phyloP scores from a whole-genome alignment of 192 early-diverging fungal genomes.

The Coemansia sp. region DNA sequence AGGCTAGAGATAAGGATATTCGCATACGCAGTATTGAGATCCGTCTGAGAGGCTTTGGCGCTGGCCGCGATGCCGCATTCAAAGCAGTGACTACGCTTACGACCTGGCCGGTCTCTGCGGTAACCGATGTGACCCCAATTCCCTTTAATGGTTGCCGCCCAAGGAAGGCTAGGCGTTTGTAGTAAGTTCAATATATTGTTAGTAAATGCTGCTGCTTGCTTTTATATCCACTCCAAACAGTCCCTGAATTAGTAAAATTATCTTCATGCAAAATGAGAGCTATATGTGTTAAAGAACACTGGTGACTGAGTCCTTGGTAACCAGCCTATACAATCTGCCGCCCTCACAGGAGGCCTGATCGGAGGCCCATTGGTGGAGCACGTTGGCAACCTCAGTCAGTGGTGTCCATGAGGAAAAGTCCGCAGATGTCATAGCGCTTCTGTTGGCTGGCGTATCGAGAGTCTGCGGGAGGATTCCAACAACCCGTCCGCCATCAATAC shows the following conservation, averaged over 20 bases:
- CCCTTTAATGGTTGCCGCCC: conserved; percentile 91
- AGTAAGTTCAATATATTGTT: conserved; percentile 7
- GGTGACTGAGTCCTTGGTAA: conserved; percentile 17
- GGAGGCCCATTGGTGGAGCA: conserved; percentile 34
- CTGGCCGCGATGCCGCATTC: conserved; percentile 88
- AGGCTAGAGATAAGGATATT: conserved; percentile 66
- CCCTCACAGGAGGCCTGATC: conserved; percentile 22
- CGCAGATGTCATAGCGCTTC: conserved; percentile 79
- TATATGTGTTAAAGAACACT: background rate
- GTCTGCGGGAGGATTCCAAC: conserved; percentile 71
- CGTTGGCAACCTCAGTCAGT: conserved; percentile 61
- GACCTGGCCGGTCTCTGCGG: conserved; percentile 69
- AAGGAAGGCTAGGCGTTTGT: conserved; percentile 83
- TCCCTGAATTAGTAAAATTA: too few relatives aligned
- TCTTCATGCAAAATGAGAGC: too few relatives aligned
- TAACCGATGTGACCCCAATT: conserved; percentile 88
- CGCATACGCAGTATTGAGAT: conserved; percentile 68
- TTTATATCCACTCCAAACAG: background rate
- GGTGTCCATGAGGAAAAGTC: conserved; percentile 87
- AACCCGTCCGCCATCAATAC: conserved; percentile 73
- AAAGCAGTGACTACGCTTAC: conserved; percentile 76
- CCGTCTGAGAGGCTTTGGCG: conserved; percentile 85
- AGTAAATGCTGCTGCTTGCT: background rate
- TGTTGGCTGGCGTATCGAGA: conserved; percentile 90
- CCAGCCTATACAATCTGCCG: conserved; percentile 36